phyloP scores from a whole-genome alignment of 768 basidiomycete species.

The Mycena olivaceomarginata region DNA sequence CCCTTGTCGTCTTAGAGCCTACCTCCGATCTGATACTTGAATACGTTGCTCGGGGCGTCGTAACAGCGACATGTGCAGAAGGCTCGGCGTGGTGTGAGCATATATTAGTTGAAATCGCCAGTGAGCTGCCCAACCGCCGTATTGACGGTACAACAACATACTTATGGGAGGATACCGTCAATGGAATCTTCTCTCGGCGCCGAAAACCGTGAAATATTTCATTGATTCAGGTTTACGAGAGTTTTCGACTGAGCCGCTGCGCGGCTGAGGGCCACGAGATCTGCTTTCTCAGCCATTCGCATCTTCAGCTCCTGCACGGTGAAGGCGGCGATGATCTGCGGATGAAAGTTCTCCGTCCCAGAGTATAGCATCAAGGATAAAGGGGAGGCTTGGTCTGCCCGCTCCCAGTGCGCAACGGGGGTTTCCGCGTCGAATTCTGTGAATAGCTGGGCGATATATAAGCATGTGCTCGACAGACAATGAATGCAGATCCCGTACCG shows the following conservation, averaged over 20 bases:
- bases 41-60: no score
- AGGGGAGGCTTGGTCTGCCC: neutral
- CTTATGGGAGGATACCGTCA: no score
- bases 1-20: no score
- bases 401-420: slow-evolving; percentile 38
- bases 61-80: no score
- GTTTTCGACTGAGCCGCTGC: slow-evolving; percentile 21
- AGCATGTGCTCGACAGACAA: neutral
- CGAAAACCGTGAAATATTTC: no score
- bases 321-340: slow-evolving; percentile 39
- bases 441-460: slow-evolving; percentile 20
- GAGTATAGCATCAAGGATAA: slow-evolving; percentile 21
- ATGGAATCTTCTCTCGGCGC: no score
- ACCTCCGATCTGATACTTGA: no score
- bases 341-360: slow-evolving; percentile 39
- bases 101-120: no score
- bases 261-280: slow-evolving; percentile 23
- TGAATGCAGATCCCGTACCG: slow-evolving; percentile 3
- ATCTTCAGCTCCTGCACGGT: slow-evolving; percentile 37
- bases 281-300: slow-evolving; percentile 39
- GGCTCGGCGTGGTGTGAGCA: no score
- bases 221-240: no score
- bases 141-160: no score
- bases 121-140: no score
- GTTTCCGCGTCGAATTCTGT: slow-evolving; percentile 30